Conservation (phyloP, 495 filamentous ascomycete genomes). For the Aspergillus incahuasiensis region DNA sequence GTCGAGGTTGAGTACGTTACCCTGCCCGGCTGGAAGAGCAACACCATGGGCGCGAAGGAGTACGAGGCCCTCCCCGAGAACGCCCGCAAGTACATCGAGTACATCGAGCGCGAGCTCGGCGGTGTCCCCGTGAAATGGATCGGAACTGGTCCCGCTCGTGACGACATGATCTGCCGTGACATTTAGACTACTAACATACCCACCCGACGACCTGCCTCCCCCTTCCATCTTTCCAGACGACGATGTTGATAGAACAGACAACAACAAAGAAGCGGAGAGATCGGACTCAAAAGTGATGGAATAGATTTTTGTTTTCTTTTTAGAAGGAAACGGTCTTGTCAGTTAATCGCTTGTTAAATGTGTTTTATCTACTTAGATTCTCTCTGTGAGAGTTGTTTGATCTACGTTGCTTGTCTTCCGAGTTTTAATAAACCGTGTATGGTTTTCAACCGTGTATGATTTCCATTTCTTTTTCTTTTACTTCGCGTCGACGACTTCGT, state of each 20-base stretch:
- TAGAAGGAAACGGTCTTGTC: neutral
- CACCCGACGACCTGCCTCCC: neutral
- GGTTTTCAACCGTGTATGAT: no score
- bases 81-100: conserved; percentile 70
- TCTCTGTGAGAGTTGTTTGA: conserved; percentile 2
- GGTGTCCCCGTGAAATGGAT: conserved; percentile 71
- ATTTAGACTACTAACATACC: neutral
- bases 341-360: neutral
- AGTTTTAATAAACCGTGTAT: conserved; percentile 7
- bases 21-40: conserved; percentile 71
- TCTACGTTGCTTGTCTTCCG: neutral
- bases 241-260: neutral
- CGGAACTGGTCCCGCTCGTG: conserved; percentile 70
- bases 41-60: conserved; percentile 56
- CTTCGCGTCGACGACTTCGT: no score
- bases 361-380: neutral
- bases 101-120: conserved; percentile 66
- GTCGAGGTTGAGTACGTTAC: conserved; percentile 63
- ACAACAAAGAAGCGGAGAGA: neutral
- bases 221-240: neutral
- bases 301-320: neutral
- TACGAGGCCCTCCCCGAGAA: conserved; percentile 70
- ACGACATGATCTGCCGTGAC: conserved; percentile 59
- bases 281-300: neutral
- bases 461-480: no score